These are phyloP conservation scores for Cryptococcus hybrid DNA, from an alignment of 1,284 basidiomycete genomes.

Conservation along the genomic window DNA sequence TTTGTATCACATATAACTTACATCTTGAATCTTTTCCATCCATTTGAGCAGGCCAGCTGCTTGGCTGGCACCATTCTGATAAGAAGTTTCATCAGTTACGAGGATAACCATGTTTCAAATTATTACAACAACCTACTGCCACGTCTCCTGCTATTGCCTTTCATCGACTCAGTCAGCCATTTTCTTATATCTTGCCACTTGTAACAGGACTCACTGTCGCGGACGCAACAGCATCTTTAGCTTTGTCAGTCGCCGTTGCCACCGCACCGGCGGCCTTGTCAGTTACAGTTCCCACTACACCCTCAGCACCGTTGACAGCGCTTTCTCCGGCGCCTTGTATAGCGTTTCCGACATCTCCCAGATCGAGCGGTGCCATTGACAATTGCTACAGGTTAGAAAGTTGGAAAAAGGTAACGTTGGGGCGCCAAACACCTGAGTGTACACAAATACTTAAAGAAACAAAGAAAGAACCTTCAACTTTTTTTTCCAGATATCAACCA, in stretches of 20 bases:
- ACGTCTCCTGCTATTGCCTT: not conserved
- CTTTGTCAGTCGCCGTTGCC: slow-evolving; percentile 3
- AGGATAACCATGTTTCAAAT: too few relatives aligned
- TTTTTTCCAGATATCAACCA: too few relatives aligned
- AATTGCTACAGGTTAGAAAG: too few relatives aligned
- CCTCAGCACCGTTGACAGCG: slow-evolving; percentile 5
- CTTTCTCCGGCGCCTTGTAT: slow-evolving; percentile 1
- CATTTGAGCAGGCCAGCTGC: slow-evolving; percentile 10
- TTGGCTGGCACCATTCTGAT: slow-evolving; percentile 5
- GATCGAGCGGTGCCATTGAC: slow-evolving; percentile 6
- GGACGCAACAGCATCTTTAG: slow-evolving; percentile 4
- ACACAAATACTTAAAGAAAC: too few relatives aligned
- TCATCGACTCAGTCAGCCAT: not conserved
- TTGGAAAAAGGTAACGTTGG: too few relatives aligned
- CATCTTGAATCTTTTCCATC: slow-evolving; percentile 7
- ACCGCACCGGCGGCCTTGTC: slow-evolving; percentile 3
- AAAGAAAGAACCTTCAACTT: too few relatives aligned
- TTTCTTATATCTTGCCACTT: not conserved
- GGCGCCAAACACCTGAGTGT: too few relatives aligned
- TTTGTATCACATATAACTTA: not conserved
- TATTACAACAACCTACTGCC: not conserved
- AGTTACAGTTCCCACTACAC: slow-evolving; percentile 2
- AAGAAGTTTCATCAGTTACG: not conserved
- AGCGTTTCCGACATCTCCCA: slow-evolving; percentile 5
- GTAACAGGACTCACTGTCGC: slow-evolving; percentile 3